Conservation (phyloP, 2,329 filamentous ascomycete species). For the Alternaria triticina region DNA sequence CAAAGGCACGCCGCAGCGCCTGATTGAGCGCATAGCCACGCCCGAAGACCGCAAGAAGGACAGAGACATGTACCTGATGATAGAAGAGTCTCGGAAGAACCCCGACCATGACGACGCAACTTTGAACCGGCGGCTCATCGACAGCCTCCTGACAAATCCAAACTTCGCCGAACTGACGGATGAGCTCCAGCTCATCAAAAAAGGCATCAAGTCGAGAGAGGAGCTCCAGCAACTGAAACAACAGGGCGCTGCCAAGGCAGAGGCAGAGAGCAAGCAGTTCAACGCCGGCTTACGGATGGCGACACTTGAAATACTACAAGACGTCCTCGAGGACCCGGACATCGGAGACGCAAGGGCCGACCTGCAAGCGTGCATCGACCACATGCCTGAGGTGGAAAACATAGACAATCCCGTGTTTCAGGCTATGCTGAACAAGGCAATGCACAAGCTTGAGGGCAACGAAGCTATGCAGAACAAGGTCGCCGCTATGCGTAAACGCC, state of each 20-base stretch:
- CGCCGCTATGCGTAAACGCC: conserved; percentile 11
- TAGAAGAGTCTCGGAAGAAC: conserved; percentile 30
- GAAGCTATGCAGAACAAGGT: conserved; percentile 30
- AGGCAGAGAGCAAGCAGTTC: conserved; percentile 22
- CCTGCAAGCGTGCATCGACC: conserved; percentile 31
- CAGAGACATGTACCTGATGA: conserved; percentile 31
- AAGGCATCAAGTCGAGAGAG: conserved; percentile 24
- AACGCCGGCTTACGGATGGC: conserved; percentile 22
- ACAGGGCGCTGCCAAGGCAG: conserved; percentile 15
- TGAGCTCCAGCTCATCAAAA: conserved; percentile 36
- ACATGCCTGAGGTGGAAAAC: conserved; percentile 28
- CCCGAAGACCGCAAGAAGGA: conserved; percentile 30
- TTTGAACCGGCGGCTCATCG: conserved; percentile 34
- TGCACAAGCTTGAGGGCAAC: conserved; percentile 30
- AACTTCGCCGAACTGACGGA: conserved; percentile 37
- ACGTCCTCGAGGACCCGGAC: conserved; percentile 39
- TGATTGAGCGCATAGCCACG: conserved; percentile 31
- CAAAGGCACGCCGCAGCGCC: conserved; percentile 26
- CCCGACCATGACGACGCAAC: conserved; percentile 38
- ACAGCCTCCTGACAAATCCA: conserved; percentile 38
- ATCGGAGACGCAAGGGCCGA: conserved; percentile 28
- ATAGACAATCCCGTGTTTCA: conserved; percentile 30
- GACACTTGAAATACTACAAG: conserved; percentile 29
- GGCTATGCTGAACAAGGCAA: conserved; percentile 25
- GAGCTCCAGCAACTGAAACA: conserved; percentile 20